Percentiles rank a stretch among this genome's conserved stretches.
Evolutionary conservation across 495 filamentous ascomycete genomes (phyloP).

Genomic region (Astrocystis sublimbata): DNA sequence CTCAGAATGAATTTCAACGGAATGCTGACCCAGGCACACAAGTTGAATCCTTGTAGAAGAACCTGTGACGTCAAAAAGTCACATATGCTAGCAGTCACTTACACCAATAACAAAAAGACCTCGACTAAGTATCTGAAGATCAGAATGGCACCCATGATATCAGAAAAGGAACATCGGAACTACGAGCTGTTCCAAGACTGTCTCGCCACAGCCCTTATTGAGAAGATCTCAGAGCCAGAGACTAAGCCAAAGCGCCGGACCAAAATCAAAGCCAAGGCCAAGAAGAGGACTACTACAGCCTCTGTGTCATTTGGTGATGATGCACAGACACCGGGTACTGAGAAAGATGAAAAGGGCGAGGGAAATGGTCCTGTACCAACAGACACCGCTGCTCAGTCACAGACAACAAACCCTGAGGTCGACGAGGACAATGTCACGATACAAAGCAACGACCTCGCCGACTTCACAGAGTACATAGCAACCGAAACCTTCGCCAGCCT

Average conservation of each 20-base stretch:
- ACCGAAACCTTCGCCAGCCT: constrained; percentile 65
- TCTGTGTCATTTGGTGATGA: constrained; percentile 23
- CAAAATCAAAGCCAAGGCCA: constrained; percentile 41
- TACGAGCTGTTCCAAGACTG: constrained; percentile 72
- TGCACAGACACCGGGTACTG: neutral
- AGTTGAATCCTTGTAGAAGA: too few relatives aligned
- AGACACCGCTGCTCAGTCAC: neutral
- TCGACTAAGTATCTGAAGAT: neutral
- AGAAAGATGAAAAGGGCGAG: neutral
- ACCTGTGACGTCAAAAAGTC: neutral
- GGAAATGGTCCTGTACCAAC: neutral
- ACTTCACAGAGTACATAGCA: constrained; percentile 77
- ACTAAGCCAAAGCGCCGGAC: constrained; percentile 45
- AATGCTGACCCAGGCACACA: too few relatives aligned
- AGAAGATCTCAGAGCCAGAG: constrained; percentile 49
- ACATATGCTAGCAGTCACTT: neutral
- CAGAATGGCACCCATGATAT: constrained; percentile 18
- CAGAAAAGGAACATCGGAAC: constrained; percentile 45
- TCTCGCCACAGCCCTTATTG: constrained; percentile 46
- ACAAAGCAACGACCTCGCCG: constrained; percentile 64
- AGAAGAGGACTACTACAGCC: constrained; percentile 37
- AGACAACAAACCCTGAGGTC: constrained; percentile 21
- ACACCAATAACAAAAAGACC: neutral
- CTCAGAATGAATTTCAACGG: too few relatives aligned
- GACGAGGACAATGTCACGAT: constrained; percentile 11